A percentile compares a stretch with the other conserved stretches of the same genome.
Conservation (phyloP, 495 filamentous ascomycete species). For the Hyaloscypha bicolor region DNA sequence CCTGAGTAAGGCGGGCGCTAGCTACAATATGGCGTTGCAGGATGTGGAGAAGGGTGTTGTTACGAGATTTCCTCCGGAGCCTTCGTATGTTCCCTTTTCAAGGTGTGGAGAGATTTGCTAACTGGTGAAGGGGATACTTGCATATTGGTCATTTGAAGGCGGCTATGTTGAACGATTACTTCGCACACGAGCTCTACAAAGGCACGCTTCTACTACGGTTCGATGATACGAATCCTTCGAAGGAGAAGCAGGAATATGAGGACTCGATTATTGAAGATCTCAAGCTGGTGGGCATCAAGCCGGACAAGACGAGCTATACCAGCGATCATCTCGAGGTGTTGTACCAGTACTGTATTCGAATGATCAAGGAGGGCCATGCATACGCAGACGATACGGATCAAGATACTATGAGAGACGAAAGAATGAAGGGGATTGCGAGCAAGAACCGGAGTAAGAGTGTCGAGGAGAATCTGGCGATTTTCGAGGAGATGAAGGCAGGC, state of each 20-base stretch:
- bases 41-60: conserved; percentile 92
- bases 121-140: conserved; percentile 62
- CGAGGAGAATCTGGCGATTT: conserved; percentile 69
- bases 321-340: conserved; percentile 77
- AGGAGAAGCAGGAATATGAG: conserved; percentile 81
- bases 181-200: conserved; percentile 73
- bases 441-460: conserved; percentile 63
- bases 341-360: conserved; percentile 66
- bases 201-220: conserved; percentile 77
- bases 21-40: conserved; percentile 86
- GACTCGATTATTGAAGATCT: conserved; percentile 77
- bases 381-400: conserved; percentile 81
- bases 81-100: conserved; percentile 63
- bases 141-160: conserved; percentile 85
- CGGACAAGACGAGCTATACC: conserved; percentile 71
- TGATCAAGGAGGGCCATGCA: conserved; percentile 75
- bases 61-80: conserved; percentile 93
- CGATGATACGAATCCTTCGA: conserved; percentile 81
- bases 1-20: conserved; percentile 80
- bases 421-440: conserved; percentile 69
- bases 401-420: conserved; percentile 65
- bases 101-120: conserved; percentile 8
- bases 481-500: conserved; percentile 78
- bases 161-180: conserved; percentile 82
- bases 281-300: conserved; percentile 72